Conservation (phyloP, 176 grass and related monocot genomes). For the Calamus simplicifolius region DNA sequence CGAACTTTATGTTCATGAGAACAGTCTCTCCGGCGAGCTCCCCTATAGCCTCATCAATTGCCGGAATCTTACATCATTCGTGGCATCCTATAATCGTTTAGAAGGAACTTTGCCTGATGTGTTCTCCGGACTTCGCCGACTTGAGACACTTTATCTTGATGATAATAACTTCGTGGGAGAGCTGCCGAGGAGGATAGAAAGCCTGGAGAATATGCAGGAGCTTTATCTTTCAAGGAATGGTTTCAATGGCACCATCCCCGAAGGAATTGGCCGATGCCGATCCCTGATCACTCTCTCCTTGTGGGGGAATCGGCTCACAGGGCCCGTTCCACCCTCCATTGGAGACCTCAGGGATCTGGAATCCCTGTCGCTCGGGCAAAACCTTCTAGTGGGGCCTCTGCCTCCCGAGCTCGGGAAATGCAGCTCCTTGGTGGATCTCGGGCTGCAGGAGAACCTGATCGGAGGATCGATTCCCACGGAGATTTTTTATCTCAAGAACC, state of each 20-base stretch:
- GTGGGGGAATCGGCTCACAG: constrained; percentile 30
- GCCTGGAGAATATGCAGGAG: constrained; percentile 13
- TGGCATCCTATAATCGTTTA: constrained; percentile 30
- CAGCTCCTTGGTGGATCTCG: constrained; percentile 34
- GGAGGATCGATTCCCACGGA: constrained; percentile 29
- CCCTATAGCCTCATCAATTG: constrained; percentile 47
- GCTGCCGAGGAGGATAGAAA: constrained; percentile 33
- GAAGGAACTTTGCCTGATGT: constrained; percentile 29
- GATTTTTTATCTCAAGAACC: constrained; percentile 20
- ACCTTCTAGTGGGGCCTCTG: constrained; percentile 18
- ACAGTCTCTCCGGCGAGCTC: constrained; percentile 28
- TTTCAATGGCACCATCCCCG: constrained; percentile 26
- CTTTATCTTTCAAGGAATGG: constrained; percentile 23
- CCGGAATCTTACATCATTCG: constrained; percentile 31
- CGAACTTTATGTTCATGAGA: constrained; percentile 22
- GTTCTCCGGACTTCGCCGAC: constrained; percentile 23
- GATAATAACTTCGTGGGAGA: constrained; percentile 37
- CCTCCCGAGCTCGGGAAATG: constrained; percentile 30
- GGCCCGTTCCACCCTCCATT: constrained; percentile 24
- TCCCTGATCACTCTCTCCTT: constrained; percentile 25
- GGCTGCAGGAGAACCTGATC: constrained; percentile 38
- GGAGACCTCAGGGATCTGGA: constrained; percentile 30
- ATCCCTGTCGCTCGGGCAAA: constrained; percentile 24
- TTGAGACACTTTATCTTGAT: constrained; percentile 31
- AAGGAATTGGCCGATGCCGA: constrained; percentile 26